These are phyloP conservation scores for Nemophila menziesii DNA, from an alignment of 257 asterid species.

Conservation along the genomic window DNA sequence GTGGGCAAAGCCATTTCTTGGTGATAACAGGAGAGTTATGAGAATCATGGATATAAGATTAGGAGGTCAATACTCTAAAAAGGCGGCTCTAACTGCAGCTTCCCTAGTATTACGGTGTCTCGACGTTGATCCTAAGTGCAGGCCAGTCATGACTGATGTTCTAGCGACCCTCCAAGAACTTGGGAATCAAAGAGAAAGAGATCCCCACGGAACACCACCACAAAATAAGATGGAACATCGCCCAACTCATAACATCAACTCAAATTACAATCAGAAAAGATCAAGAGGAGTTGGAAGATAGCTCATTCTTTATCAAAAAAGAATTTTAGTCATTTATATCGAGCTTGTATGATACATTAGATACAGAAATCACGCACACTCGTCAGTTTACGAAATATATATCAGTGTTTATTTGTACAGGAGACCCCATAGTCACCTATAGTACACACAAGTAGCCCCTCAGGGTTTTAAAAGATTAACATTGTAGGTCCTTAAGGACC, in stretches of 20 bases:
- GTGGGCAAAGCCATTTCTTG: constrained; percentile 54
- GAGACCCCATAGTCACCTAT: too few relatives aligned
- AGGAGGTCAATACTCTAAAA: constrained; percentile 52
- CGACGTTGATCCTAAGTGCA: constrained; percentile 23
- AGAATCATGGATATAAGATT: constrained; percentile 67
- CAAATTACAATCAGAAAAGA: neutral
- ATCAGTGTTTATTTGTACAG: too few relatives aligned
- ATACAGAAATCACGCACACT: too few relatives aligned
- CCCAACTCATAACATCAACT: neutral
- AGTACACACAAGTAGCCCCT: too few relatives aligned
- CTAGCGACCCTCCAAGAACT: constrained; percentile 25
- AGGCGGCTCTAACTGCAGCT: constrained; percentile 44
- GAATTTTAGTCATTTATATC: too few relatives aligned
- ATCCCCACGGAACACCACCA: constrained; percentile 9
- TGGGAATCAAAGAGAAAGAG: constrained; percentile 22
- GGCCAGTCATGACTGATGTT: constrained; percentile 49
- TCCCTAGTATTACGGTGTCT: constrained; percentile 43
- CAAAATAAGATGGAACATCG: constrained; percentile 15
- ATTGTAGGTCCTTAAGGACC: too few relatives aligned
- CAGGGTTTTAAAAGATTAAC: too few relatives aligned
- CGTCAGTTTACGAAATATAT: too few relatives aligned
- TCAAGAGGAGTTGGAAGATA: neutral
- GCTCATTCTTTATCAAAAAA: too few relatives aligned
- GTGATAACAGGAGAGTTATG: constrained; percentile 30
- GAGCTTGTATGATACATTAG: too few relatives aligned